Evolutionary conservation across 2,329 filamentous ascomycete species (phyloP).

Genomic region (Huntiella moniliformis): DNA sequence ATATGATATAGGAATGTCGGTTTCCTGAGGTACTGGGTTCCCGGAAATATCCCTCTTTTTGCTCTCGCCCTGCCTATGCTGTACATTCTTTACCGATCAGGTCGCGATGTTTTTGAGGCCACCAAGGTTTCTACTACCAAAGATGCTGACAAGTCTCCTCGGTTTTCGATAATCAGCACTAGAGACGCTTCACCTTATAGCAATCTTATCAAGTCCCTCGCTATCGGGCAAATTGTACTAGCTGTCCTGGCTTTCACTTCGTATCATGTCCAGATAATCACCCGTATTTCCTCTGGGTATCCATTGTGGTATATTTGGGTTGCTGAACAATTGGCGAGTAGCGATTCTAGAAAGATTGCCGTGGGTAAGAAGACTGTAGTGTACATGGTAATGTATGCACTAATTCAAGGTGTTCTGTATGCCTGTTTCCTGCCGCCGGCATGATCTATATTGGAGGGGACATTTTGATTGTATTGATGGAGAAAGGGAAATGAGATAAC

Average conservation of each 20-base stretch:
- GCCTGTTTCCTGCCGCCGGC: slow-evolving; percentile 84
- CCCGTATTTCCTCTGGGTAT: slow-evolving; percentile 70
- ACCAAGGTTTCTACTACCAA: background rate
- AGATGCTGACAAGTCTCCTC: background rate
- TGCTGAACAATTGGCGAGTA: slow-evolving; percentile 27
- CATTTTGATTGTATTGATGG: background rate
- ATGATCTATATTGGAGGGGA: slow-evolving; percentile 19
- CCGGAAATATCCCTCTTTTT: slow-evolving; percentile 74
- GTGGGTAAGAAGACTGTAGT: slow-evolving; percentile 28
- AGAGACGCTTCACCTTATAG: slow-evolving; percentile 8
- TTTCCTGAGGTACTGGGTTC: slow-evolving; percentile 76
- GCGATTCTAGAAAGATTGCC: slow-evolving; percentile 13
- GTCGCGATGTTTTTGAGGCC: background rate
- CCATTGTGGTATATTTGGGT: slow-evolving; percentile 79
- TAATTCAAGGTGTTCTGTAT: slow-evolving; percentile 69
- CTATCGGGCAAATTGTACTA: slow-evolving; percentile 53
- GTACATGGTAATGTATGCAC: slow-evolving; percentile 63
- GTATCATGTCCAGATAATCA: slow-evolving; percentile 91
- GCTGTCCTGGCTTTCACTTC: slow-evolving; percentile 52
- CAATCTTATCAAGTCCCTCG: slow-evolving; percentile 35
- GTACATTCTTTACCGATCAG: slow-evolving; percentile 29
- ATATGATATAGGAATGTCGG: slow-evolving; percentile 53
- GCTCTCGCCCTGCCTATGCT: slow-evolving; percentile 65
- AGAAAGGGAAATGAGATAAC: background rate
- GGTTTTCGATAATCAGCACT: background rate